Percentiles rank a stretch among this genome's conserved stretches.
phyloP scores from a whole-genome alignment of 257 asterid species.

The Orobanche coerulescens region DNA sequence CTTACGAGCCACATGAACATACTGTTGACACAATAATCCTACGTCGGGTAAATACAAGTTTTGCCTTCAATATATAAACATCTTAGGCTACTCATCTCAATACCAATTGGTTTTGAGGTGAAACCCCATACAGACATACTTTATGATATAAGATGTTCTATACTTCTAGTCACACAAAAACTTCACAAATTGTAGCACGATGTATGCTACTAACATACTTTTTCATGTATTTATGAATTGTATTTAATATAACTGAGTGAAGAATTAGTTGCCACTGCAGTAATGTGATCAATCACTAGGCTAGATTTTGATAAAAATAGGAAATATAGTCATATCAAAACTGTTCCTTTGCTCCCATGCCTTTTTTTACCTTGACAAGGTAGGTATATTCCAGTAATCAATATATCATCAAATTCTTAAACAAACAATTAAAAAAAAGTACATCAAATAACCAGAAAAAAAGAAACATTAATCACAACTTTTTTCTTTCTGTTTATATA shows the following conservation, averaged over 20 bases:
- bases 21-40: too few relatives aligned
- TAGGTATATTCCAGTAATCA: neutral
- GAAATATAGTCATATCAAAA: slow-evolving; percentile 4
- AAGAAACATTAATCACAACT: neutral
- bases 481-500: neutral
- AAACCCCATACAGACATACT: too few relatives aligned
- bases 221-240: neutral
- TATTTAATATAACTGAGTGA: neutral
- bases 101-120: too few relatives aligned
- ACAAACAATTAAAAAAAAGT: neutral
- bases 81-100: too few relatives aligned
- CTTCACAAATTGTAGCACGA: slow-evolving; percentile 2
- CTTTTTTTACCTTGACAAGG: neutral
- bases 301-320: neutral
- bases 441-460: neutral
- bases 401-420: neutral
- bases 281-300: neutral
- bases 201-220: neutral
- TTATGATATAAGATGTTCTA: too few relatives aligned
- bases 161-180: neutral
- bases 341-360: neutral
- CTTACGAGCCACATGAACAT: neutral
- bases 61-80: too few relatives aligned
- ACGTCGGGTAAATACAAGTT: too few relatives aligned
- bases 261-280: neutral